phyloP scores from a whole-genome alignment of 441 rosid genomes.

The Manihot esculenta region DNA sequence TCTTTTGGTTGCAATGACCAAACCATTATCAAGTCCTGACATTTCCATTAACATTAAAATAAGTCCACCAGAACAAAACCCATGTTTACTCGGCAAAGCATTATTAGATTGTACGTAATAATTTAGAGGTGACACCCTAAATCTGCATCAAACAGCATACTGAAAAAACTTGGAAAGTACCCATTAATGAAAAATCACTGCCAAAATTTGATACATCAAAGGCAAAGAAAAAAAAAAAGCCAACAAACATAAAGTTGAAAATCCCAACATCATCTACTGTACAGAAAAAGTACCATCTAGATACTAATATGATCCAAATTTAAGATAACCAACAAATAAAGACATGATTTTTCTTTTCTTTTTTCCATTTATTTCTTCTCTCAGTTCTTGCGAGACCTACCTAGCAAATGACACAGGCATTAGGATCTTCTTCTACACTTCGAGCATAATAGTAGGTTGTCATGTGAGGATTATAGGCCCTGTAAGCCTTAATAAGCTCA shows the following conservation, averaged over 20 bases:
- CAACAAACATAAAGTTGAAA: not conserved
- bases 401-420: slow-evolving; percentile 49
- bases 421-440: slow-evolving; percentile 46
- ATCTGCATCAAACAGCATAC: too few species aligned
- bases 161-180: too few species aligned
- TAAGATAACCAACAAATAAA: not conserved
- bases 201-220: slow-evolving; percentile 8
- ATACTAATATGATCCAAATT: not conserved
- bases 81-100: not conserved
- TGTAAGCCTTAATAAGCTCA: slow-evolving; percentile 16
- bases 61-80: not conserved
- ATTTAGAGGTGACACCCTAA: too few species aligned
- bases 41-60: too few species aligned
- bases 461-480: slow-evolving; percentile 29
- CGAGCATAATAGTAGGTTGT: slow-evolving; percentile 19
- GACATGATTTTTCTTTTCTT: too few species aligned
- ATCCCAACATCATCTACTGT: not conserved
- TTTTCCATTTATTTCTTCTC: too few species aligned
- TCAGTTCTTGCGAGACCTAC: not conserved
- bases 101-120: not conserved
- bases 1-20: not conserved
- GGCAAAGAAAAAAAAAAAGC: not conserved
- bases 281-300: too few species aligned
- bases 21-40: not conserved
- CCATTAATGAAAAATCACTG: not conserved